Evolutionary conservation across 148 eudicot genomes (phyloP).

Genomic region (Rhododendron henanense): DNA sequence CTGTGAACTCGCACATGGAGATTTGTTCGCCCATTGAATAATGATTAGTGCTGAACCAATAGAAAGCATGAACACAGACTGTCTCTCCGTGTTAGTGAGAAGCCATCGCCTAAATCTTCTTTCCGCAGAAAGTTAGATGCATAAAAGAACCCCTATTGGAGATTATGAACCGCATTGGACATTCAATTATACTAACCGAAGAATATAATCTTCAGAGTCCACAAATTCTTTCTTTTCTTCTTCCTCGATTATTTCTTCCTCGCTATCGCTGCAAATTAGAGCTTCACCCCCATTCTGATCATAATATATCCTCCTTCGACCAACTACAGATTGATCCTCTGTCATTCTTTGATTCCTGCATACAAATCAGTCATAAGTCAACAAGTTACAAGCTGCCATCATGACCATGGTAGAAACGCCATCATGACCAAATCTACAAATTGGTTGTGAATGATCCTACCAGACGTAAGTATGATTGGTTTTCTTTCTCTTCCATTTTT

Average conservation of each 20-base stretch:
- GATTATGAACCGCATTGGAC: slow-evolving; percentile 4
- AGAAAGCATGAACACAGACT: background rate
- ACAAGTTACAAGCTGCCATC: background rate
- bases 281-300: slow-evolving; percentile 97
- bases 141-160: background rate
- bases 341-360: slow-evolving; percentile 98
- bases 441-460: background rate
- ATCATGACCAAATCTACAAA: background rate
- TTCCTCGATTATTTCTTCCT: slow-evolving; percentile 84
- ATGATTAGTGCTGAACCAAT: background rate
- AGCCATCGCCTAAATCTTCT: background rate
- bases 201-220: slow-evolving; percentile 79
- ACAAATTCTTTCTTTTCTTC: slow-evolving; percentile 79
- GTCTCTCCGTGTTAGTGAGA: background rate
- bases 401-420: background rate
- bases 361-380: slow-evolving; percentile 1
- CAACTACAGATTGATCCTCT: slow-evolving; percentile 95
- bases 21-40: background rate
- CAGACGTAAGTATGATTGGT: background rate
- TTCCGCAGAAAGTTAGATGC: background rate
- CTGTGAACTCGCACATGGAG: background rate
- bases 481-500: background rate
- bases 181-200: slow-evolving; percentile 56
- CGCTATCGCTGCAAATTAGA: slow-evolving; percentile 91
- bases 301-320: slow-evolving; percentile 94